phyloP scores from a whole-genome alignment of 208 protist species.

The Leptomonas seymouri region DNA sequence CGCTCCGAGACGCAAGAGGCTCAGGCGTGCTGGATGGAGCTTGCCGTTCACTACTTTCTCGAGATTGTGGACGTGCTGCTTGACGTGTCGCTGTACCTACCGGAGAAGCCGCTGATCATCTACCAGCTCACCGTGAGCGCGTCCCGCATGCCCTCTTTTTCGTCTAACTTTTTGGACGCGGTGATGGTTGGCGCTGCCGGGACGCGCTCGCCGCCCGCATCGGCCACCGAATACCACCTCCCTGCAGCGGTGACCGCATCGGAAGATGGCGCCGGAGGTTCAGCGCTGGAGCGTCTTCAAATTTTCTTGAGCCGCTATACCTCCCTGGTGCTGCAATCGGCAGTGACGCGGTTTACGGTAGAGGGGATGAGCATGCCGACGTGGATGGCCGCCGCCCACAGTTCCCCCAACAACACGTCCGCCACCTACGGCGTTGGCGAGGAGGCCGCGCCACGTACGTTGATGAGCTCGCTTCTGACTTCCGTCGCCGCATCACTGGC shows the following conservation, averaged over 20 bases:
- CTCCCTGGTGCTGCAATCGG: conserved; percentile 34
- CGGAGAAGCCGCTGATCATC: conserved; percentile 42
- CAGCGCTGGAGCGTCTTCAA: conserved; percentile 40
- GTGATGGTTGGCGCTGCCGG: conserved; percentile 10
- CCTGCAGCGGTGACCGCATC: not conserved
- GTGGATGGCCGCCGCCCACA: conserved; percentile 7
- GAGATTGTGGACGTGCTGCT: conserved; percentile 61
- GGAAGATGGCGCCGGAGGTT: not conserved
- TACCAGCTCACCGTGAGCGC: conserved; percentile 40
- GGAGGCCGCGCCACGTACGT: not conserved
- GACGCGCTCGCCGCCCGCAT: conserved; percentile 12
- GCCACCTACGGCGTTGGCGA: conserved; percentile 2
- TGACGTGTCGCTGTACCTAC: conserved; percentile 38
- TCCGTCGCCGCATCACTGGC: conserved; percentile 20
- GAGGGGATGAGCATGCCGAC: conserved; percentile 16
- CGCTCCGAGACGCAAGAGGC: conserved; percentile 17
- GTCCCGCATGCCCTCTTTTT: conserved; percentile 2
- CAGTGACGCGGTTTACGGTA: conserved; percentile 31
- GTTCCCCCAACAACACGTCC: conserved; percentile 9
- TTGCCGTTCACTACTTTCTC: conserved; percentile 67
- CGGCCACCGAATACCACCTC: conserved; percentile 1
- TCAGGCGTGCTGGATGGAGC: conserved; percentile 44
- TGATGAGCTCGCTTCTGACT: conserved; percentile 4
- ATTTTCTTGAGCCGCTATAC: conserved; percentile 48
- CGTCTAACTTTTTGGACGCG: conserved; percentile 13